A percentile compares a stretch with the other conserved stretches of the same genome.
Evolutionary conservation across 2,329 filamentous ascomycete species (phyloP).

Genomic region (Aureobasidium sp.): DNA sequence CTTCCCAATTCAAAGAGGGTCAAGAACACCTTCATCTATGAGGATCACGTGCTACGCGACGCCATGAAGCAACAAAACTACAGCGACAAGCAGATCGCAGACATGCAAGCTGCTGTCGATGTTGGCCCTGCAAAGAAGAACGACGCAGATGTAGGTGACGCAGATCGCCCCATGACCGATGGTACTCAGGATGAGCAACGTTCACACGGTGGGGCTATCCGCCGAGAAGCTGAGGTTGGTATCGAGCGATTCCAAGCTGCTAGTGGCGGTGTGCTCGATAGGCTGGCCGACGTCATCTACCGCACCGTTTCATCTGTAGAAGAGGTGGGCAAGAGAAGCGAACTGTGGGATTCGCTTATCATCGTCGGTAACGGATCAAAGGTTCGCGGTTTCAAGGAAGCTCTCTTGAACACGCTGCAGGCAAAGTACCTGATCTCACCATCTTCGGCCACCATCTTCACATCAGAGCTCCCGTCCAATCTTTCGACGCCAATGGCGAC

Average conservation of each 20-base stretch:
- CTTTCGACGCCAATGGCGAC: conserved; percentile 85
- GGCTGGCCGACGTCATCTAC: conserved; percentile 76
- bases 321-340: conserved; percentile 72
- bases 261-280: conserved; percentile 65
- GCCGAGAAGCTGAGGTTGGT: conserved; percentile 65
- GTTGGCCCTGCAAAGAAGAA: conserved; percentile 34
- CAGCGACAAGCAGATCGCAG: conserved; percentile 37
- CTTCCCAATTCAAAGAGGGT: conserved; percentile 65
- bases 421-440: conserved; percentile 85
- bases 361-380: conserved; percentile 81
- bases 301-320: conserved; percentile 73
- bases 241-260: conserved; percentile 60
- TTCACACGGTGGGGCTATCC: conserved; percentile 28
- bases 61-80: conserved; percentile 44
- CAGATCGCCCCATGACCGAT: conserved; percentile 17
- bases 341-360: conserved; percentile 86
- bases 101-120: conserved; percentile 44
- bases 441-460: conserved; percentile 90
- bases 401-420: conserved; percentile 69
- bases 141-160: conserved; percentile 20
- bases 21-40: conserved; percentile 63
- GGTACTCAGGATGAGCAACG: conserved; percentile 18
- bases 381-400: conserved; percentile 72
- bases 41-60: conserved; percentile 52
- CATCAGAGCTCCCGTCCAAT: conserved; percentile 89